Base-by-base conservation (phyloP, 2,329 filamentous ascomycete genomes). In the Curvularia hawaiiensis region DNA sequence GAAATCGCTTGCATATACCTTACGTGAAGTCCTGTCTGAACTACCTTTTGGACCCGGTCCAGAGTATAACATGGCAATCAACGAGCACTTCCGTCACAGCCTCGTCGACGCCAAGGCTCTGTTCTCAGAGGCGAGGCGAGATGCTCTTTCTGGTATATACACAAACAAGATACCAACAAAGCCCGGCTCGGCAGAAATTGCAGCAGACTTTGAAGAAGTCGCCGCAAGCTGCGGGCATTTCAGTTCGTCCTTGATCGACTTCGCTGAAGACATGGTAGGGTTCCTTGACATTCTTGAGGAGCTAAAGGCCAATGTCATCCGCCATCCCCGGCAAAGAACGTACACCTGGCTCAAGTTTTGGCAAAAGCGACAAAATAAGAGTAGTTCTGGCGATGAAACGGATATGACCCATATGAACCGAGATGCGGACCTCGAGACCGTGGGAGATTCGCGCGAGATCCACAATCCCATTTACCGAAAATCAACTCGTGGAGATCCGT, bases 151-250 rank as follows among this genome's bases (percentile, higher is more conserved):
- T 55, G 84, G 90, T 56, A 82, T 99, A 0, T 98, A 99, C 75
- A 87, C 85, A 61, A 90, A 85, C 50, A 92, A 92, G 59, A 88
- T 92, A 66, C 82, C 92, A 39, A 86, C 85, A 11, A 86, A 86
- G 56, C 81, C 87, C 3, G 84, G 87, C 41, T 88, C 89, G 0
- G 83, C 91, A 51, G 89, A 90, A 60, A 84, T 94, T 9, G 89
- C 96, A 71, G 95, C 94, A 2, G 95, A 98, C 74, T 92, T 97
- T 56, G 95, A 99, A 74, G 95, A 99, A 76, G 93, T 98, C 11
- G 93, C 94, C 40, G 94, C 95, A n/a, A 96, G 93, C 55, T 99
- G 95, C 70, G 94, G 95, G 0, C 93, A 98, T 76, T 99, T 98
- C 72, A 94, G 91, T 71, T 97, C 95, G 73, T 96, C 90, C 43